Evolutionary conservation across 1,284 basidiomycete species (phyloP).

Genomic region (Coriolopsis trogii): DNA sequence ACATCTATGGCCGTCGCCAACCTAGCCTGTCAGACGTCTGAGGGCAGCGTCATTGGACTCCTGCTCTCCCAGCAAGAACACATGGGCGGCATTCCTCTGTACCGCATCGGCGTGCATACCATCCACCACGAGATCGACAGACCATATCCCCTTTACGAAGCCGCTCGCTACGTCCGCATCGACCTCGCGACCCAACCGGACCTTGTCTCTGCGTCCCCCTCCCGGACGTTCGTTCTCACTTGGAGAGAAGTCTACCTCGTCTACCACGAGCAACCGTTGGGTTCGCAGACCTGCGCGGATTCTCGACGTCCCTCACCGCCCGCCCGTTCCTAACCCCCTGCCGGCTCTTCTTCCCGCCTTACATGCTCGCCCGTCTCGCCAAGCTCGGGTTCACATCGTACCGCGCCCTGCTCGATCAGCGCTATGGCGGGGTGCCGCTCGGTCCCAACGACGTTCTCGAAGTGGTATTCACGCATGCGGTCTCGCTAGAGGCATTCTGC

Average conservation of each 20-base stretch:
- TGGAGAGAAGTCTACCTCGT: conserved; percentile 7
- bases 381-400: background rate
- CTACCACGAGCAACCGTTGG: conserved; percentile 6
- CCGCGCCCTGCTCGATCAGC: background rate
- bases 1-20: conserved; percentile 2
- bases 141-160: conserved; percentile 7
- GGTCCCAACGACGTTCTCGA: background rate
- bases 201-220: background rate
- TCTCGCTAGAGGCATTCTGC: conserved; percentile 3
- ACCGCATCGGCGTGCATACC: conserved; percentile 8
- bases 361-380: conserved; percentile 7
- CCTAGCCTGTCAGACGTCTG: background rate
- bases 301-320: background rate
- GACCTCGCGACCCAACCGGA: background rate
- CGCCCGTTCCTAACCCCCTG: conserved; percentile 7
- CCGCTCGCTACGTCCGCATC: conserved; percentile 8
- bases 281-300: background rate
- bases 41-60: conserved; percentile 3
- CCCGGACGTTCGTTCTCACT: background rate
- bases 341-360: conserved; percentile 6
- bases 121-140: conserved; percentile 4
- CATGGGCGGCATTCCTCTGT: conserved; percentile 5
- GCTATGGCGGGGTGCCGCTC: background rate
- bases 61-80: conserved; percentile 5
- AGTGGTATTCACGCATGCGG: conserved; percentile 1